These are phyloP conservation scores for Boletus semigastroideus DNA, from an alignment of 1,284 basidiomycete genomes.

Conservation along the genomic window DNA sequence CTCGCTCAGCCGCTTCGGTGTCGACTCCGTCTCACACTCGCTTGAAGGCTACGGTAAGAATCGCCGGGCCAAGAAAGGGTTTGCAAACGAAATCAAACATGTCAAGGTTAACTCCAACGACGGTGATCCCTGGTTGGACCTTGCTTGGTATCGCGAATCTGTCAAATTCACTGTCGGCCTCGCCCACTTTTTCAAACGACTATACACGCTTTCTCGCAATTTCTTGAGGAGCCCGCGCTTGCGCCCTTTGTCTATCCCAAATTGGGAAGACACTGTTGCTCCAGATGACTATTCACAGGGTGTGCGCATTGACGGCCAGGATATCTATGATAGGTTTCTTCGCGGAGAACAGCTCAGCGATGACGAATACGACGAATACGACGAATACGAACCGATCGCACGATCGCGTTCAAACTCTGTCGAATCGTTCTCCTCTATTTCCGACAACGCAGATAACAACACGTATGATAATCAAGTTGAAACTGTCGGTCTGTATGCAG, in stretches of 20 bases:
- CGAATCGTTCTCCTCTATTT: slow-evolving; percentile 28
- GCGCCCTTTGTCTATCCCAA: neutral
- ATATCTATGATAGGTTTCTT: slow-evolving; percentile 57
- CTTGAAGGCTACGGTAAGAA: slow-evolving; percentile 23
- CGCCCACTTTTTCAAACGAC: slow-evolving; percentile 39
- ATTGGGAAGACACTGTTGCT: neutral
- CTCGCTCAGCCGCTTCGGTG: slow-evolving; percentile 45
- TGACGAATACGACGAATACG: slow-evolving; percentile 70
- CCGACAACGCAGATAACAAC: slow-evolving; percentile 29
- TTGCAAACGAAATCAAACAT: slow-evolving; percentile 49
- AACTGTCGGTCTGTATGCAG: slow-evolving; percentile 42
- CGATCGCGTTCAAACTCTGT: slow-evolving; percentile 25
- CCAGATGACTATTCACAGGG: slow-evolving; percentile 2
- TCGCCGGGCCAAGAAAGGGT: slow-evolving; percentile 34
- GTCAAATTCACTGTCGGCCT: slow-evolving; percentile 35
- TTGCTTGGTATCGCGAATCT: slow-evolving; percentile 49
- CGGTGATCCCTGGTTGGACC: slow-evolving; percentile 42
- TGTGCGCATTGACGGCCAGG: slow-evolving; percentile 25
- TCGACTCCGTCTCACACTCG: slow-evolving; percentile 36
- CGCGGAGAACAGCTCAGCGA: slow-evolving; percentile 58
- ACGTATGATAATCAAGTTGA: slow-evolving; percentile 33
- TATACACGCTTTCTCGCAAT: slow-evolving; percentile 30
- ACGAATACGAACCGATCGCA: slow-evolving; percentile 37
- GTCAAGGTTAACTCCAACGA: slow-evolving; percentile 40
- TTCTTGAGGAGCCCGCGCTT: slow-evolving; percentile 21